Evolutionary conservation across 495 filamentous ascomycete genomes (phyloP).

Genomic region (Aspergillus cavernicola): DNA sequence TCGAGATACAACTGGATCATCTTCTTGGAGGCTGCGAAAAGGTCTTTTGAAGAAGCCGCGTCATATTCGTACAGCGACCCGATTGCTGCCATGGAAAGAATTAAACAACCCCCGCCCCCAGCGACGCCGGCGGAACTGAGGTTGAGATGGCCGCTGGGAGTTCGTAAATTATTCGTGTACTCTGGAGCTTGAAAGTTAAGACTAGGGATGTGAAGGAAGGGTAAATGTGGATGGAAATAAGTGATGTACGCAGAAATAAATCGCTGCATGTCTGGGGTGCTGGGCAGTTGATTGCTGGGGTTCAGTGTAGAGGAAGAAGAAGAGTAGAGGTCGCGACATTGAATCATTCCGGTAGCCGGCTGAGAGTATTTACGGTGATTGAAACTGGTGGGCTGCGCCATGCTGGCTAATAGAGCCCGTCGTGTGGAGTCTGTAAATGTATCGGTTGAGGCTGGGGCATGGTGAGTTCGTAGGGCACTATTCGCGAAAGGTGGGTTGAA

Average conservation of each 20-base stretch:
- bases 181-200: constrained; percentile 82
- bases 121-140: constrained; percentile 61
- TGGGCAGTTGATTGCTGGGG: constrained; percentile 63
- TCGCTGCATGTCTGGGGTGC: constrained; percentile 86
- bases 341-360: constrained; percentile 52
- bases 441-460: constrained; percentile 63
- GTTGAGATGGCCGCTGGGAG: constrained; percentile 47
- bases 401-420: constrained; percentile 75
- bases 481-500: constrained; percentile 48
- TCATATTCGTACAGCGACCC: constrained; percentile 94
- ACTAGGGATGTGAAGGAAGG: constrained; percentile 90
- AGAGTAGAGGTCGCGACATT: constrained; percentile 40
- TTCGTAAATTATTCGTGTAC: constrained; percentile 56
- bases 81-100: constrained; percentile 94
- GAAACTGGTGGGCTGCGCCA: constrained; percentile 73
- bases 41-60: constrained; percentile 68
- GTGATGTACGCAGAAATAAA: constrained; percentile 89
- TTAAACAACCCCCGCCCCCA: constrained; percentile 83
- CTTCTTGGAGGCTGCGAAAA: constrained; percentile 91
- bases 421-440: constrained; percentile 93
- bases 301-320: constrained; percentile 43
- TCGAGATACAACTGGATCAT: constrained; percentile 94
- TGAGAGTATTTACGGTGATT: constrained; percentile 75
- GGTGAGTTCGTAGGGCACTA: constrained; percentile 57
- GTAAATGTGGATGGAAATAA: constrained; percentile 92